Conservation (phyloP, 495 filamentous ascomycete species). For the Neurospora sp. region DNA sequence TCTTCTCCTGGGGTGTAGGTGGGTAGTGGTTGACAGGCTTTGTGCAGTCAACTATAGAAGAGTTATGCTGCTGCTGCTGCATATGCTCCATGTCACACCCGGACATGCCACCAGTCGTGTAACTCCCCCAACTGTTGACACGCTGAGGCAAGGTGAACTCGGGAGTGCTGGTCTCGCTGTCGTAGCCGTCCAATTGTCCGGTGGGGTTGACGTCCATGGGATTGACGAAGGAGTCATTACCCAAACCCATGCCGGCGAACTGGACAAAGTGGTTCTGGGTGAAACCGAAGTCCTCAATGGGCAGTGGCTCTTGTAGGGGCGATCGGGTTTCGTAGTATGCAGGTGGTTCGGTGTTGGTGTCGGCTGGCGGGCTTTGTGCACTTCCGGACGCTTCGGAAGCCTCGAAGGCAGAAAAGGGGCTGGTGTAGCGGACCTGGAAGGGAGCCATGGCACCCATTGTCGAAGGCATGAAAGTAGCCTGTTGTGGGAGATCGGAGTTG, state of each 20-base stretch:
- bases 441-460: constrained; percentile 6
- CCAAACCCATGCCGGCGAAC: constrained; percentile 20
- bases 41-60: background rate
- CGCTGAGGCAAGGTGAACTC: constrained; percentile 8
- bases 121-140: constrained; percentile 11
- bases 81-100: constrained; percentile 4
- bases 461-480: constrained; percentile 4
- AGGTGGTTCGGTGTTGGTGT: constrained; percentile 17
- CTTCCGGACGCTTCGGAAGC: constrained; percentile 28
- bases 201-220: constrained; percentile 28
- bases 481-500: constrained; percentile 7
- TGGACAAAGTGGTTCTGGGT: constrained; percentile 9
- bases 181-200: constrained; percentile 22
- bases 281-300: constrained; percentile 13
- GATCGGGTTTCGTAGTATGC: constrained; percentile 29
- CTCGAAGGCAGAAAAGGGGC: constrained; percentile 24
- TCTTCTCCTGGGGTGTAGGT: constrained; percentile 23
- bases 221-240: constrained; percentile 23
- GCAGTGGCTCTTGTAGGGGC: constrained; percentile 6
- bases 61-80: background rate
- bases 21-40: constrained; percentile 14
- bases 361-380: constrained; percentile 25
- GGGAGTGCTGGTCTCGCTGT: constrained; percentile 12
- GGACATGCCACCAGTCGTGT: constrained; percentile 3
- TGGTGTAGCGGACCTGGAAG: constrained; percentile 18